Percentiles rank a stretch among this genome's conserved stretches.
These are phyloP conservation scores for Thraustotheca clavata DNA, from an alignment of 352 stramenopile species.

Conservation along the genomic window DNA sequence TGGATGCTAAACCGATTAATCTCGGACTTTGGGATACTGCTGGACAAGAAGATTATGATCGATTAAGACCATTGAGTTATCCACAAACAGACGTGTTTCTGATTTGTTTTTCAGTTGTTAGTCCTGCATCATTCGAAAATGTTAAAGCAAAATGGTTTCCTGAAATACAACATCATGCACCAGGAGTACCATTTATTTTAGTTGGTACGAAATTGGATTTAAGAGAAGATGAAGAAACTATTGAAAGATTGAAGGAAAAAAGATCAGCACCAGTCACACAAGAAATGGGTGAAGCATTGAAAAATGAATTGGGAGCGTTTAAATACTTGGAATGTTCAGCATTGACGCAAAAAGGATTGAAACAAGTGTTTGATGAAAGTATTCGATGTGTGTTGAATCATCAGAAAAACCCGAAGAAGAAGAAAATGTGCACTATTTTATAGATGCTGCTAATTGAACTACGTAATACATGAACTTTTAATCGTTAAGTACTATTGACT, in stretches of 20 bases:
- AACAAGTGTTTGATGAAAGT: conserved; percentile 90
- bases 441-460: conserved; percentile 1
- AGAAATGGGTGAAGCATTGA: conserved; percentile 81
- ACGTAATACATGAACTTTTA: background rate
- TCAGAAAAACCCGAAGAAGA: conserved; percentile 61
- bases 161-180: conserved; percentile 83
- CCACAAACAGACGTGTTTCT: conserved; percentile 95
- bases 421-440: conserved; percentile 56
- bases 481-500: no score
- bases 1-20: conserved; percentile 93
- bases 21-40: conserved; percentile 96
- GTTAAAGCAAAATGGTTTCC: conserved; percentile 91
- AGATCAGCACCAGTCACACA: conserved; percentile 58
- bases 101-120: conserved; percentile 94
- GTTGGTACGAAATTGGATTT: conserved; percentile 94
- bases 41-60: conserved; percentile 96
- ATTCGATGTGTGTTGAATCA: conserved; percentile 86
- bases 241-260: conserved; percentile 85
- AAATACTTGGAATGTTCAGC: conserved; percentile 93
- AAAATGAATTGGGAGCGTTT: conserved; percentile 82
- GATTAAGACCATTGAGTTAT: conserved; percentile 91
- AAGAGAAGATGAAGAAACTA: conserved; percentile 83
- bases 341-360: conserved; percentile 90
- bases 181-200: conserved; percentile 91
- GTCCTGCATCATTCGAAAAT: conserved; percentile 92